These are phyloP conservation scores for Pluteus cervinus DNA, from an alignment of 768 basidiomycete genomes.

Conservation along the genomic window DNA sequence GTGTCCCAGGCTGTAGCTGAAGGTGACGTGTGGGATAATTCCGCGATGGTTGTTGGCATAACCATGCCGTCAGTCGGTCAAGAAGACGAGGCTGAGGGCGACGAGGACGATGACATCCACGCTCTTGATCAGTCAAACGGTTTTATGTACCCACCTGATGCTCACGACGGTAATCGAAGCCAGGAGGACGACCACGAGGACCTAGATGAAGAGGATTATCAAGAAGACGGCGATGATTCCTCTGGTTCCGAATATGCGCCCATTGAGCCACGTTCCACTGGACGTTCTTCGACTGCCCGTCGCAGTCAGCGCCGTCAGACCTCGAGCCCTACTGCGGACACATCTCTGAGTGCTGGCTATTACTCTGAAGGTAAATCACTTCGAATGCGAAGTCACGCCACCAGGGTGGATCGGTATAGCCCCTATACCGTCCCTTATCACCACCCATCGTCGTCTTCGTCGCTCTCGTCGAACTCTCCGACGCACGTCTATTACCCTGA, in stretches of 20 bases:
- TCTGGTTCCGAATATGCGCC: conserved; percentile 6
- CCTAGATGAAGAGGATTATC: conserved; percentile 11
- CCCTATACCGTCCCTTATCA: no score
- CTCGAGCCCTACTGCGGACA: no score
- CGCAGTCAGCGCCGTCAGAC: conserved; percentile 26
- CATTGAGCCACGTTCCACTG: conserved; percentile 9
- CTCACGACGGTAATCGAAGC: not conserved
- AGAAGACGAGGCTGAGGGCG: conserved; percentile 21
- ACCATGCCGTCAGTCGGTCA: conserved; percentile 10
- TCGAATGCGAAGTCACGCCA: no score
- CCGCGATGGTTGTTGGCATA: conserved; percentile 5
- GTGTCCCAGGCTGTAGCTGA: conserved; percentile 1
- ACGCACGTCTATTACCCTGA: no score
- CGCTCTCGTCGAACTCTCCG: no score
- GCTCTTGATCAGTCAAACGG: conserved; percentile 3
- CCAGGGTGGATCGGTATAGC: no score
- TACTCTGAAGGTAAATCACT: no score
- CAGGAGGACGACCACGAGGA: conserved; percentile 9
- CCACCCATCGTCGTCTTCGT: no score
- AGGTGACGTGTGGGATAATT: not conserved
- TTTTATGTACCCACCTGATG: not conserved
- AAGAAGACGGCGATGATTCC: conserved; percentile 18
- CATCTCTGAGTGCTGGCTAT: no score
- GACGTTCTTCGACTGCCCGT: conserved; percentile 14
- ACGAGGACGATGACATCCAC: conserved; percentile 11